phyloP scores from a whole-genome alignment of 768 basidiomycete genomes.

The Boletellus ananas region DNA sequence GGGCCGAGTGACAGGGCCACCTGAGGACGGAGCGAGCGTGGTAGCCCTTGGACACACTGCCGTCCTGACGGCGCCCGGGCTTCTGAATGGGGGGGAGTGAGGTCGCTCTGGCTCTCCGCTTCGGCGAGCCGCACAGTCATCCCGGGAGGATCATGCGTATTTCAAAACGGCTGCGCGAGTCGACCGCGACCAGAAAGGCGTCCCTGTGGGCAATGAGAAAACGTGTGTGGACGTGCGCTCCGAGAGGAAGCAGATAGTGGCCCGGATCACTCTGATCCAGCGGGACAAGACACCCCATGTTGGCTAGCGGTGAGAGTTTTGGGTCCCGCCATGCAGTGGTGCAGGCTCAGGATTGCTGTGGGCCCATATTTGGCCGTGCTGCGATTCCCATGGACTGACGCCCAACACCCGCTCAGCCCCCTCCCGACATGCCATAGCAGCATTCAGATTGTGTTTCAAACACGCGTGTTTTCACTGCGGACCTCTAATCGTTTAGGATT shows the following conservation, averaged over 20 bases:
- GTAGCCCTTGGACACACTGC: too few species aligned
- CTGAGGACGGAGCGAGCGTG: too few species aligned
- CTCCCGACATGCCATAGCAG: constrained; percentile 1
- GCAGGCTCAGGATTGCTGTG: not conserved
- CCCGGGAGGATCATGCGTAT: too few species aligned
- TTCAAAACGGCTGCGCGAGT: too few species aligned
- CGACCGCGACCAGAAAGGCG: too few species aligned
- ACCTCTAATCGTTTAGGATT: constrained; percentile 12
- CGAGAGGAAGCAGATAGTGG: too few species aligned
- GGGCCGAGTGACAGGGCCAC: too few species aligned
- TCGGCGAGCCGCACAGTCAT: not conserved
- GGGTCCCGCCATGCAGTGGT: too few species aligned
- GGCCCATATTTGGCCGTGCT: not conserved
- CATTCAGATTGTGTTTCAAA: constrained; percentile 2
- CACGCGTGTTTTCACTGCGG: constrained; percentile 9
- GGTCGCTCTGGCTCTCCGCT: not conserved
- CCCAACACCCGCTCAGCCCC: not conserved
- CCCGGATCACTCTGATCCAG: too few species aligned
- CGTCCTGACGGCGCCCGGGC: not conserved
- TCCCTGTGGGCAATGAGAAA: too few species aligned
- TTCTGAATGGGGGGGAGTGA: not conserved
- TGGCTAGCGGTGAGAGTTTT: too few species aligned
- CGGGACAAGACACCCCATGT: not conserved
- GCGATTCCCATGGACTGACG: not conserved
- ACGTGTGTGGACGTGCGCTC: too few species aligned